A percentile compares a stretch with the other conserved stretches of the same genome.
phyloP scores from a whole-genome alignment of 2,329 filamentous ascomycete genomes.

The Chaetothyriales sp. region DNA sequence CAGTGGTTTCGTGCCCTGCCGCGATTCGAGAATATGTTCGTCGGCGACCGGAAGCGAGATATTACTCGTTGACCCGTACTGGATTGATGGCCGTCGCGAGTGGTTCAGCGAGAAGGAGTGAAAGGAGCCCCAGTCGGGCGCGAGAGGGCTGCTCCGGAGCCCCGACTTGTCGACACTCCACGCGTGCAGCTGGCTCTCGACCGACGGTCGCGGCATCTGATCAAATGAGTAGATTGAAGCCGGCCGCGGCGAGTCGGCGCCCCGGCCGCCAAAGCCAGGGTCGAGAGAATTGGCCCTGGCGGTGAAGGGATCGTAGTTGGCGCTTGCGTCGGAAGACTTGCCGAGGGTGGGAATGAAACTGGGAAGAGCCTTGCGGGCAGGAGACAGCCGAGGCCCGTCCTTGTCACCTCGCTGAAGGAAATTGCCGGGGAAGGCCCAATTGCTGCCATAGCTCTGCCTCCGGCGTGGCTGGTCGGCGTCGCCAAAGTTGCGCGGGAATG shows the following conservation, averaged over 20 bases:
- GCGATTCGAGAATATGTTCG: conserved; percentile 23
- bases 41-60: conserved; percentile 39
- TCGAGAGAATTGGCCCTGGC: conserved; percentile 34
- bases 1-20: conserved; percentile 37
- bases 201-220: conserved; percentile 59
- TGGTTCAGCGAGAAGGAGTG: conserved; percentile 60
- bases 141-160: conserved; percentile 40
- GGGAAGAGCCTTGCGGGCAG: conserved; percentile 26
- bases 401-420: conserved; percentile 30
- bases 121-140: conserved; percentile 39
- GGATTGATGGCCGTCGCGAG: conserved; percentile 67
- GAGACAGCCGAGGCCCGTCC: conserved; percentile 21
- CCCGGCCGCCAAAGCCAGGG: conserved; percentile 31
- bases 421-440: conserved; percentile 37
- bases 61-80: conserved; percentile 58
- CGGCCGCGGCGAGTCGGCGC: conserved; percentile 31
- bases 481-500: conserved; percentile 45
- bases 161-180: conserved; percentile 44
- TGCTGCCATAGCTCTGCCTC: conserved; percentile 44
- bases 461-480: conserved; percentile 39
- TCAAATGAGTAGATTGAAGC: conserved; percentile 44
- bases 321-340: conserved; percentile 24
- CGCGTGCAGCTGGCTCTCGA: conserved; percentile 64
- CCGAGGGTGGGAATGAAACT: conserved; percentile 25
- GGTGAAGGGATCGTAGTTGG: conserved; percentile 35